Evolutionary conservation across 2,329 filamentous ascomycete genomes (phyloP), one percentile per base, ranked within the genome.

Genomic region (Colletotrichum plurivorum): DNA sequence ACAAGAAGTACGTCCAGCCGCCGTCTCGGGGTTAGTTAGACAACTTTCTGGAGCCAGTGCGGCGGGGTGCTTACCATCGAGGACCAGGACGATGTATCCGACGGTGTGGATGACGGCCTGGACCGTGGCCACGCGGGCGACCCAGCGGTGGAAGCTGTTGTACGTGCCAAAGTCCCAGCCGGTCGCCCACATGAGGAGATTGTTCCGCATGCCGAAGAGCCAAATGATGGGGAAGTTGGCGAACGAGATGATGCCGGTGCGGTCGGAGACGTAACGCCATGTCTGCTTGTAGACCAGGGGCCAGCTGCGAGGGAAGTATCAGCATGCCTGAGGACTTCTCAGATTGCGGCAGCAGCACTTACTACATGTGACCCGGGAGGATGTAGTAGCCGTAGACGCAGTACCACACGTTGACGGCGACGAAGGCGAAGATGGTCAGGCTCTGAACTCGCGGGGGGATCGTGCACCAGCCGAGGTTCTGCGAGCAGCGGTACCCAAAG

Each of bases 141-240:
- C 83, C 83, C 89, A 90, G 0, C 91, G 87, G 76, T 93, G 91
- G 60, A 92, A 92, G 48, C 88, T 84, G 72, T 89, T 93, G 73
- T 89, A 93, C 0, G 88, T 89, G 2, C 85, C 84, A 75, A 91
- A 92, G 12, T 88, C 89, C 90, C 91, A 93, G 0, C 90, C 90
- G 0, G 91, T 93, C 0, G 89, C 75, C 88, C 88, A 91, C 63
- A 92, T 80, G 16, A 92, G 83, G 0, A 90, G 74, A 59, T 93
- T 92, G 70, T 93, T 93, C 10, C 91, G 83, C 75, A 88, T 88
- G 0, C 87, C 88, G 71, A 93, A 93, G 0, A 93, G 77, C 89
- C 90, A 92, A 0, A 92, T 79, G 2, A 91, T 73, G 0, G 89
- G 88, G 7, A 93, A 84, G 71, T 91, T 91, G 4, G 87, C 88